phyloP scores from a whole-genome alignment of 1,284 basidiomycete species.

The Blastosporella zonata region DNA sequence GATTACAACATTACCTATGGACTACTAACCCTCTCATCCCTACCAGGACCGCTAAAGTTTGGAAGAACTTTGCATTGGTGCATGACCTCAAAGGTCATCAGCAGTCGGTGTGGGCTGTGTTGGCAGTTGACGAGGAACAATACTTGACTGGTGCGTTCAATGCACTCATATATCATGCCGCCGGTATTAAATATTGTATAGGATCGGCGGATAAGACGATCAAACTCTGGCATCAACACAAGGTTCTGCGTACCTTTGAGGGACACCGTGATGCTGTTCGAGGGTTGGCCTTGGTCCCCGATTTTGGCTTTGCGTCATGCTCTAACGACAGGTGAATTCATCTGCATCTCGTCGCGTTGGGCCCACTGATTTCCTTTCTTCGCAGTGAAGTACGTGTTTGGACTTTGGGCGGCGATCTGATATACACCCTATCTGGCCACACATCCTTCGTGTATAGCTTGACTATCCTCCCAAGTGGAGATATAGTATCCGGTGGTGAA shows the following conservation, averaged over 20 bases:
- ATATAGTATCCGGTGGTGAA: slow-evolving; percentile 44
- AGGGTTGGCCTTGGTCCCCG: slow-evolving; percentile 74
- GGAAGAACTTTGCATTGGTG: slow-evolving; percentile 78
- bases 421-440: slow-evolving; percentile 85
- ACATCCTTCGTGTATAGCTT: slow-evolving; percentile 97
- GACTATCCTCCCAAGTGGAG: slow-evolving; percentile 61
- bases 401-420: slow-evolving; percentile 76
- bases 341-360: background rate
- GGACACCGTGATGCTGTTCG: slow-evolving; percentile 94
- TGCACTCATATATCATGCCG: slow-evolving; percentile 8
- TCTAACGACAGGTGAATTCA: slow-evolving; percentile 82
- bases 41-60: slow-evolving; percentile 87
- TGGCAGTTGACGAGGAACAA: slow-evolving; percentile 76
- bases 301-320: slow-evolving; percentile 92
- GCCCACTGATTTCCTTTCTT: slow-evolving; percentile 7
- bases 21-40: background rate
- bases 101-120: slow-evolving; percentile 94
- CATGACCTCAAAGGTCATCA: slow-evolving; percentile 84
- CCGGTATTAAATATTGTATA: slow-evolving; percentile 28
- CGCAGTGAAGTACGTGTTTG: slow-evolving; percentile 87
- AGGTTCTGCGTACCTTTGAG: slow-evolving; percentile 68
- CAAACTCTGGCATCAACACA: slow-evolving; percentile 81
- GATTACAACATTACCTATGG: background rate
- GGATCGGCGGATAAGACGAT: slow-evolving; percentile 96
- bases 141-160: slow-evolving; percentile 71